Base-by-base conservation (phyloP, 2,329 filamentous ascomycete species). In the Lithohypha guttulata region DNA sequence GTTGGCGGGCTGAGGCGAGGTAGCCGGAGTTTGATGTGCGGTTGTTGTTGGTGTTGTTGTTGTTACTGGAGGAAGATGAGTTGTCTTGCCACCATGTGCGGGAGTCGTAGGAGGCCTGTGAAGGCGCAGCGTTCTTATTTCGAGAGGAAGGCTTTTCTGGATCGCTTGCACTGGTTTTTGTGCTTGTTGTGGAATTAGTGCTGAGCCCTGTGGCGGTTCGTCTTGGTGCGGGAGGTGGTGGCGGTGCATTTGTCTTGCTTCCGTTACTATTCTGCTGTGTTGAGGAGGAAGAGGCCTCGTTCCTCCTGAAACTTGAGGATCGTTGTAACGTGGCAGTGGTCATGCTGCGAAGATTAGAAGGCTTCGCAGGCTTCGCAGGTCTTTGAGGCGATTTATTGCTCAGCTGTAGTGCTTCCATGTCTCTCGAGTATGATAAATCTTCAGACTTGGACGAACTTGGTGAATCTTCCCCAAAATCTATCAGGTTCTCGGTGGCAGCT, bases 341-440 rank as follows among this genome's bases (percentile, higher is more conserved):
- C 11, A 54, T 51, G 10, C 59, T 59, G n/a, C 60, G 58, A 26
- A 65, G 47, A 25, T 58, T 54, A 11, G 56, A 59, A 32, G 64
- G 66, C 46, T 68, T 69, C 9, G 56, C 58, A 19, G 66, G 66
- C 44, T 62, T 62, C 3, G 53, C 47, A n/a, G 64, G 66, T 11
- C 60, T 58, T 20, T 46, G 41, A 42, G 39, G 33, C 19, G 41
- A 41, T 37, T 47, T 48, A n/a, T 39, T 46, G 14, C 44, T 45
- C 26, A 23, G 33, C 9, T 41, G 41, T 4, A 48, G 40, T 17
- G 45, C 36, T 9, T 33, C 38, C 42, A 49, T 19, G 28, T 44
- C 48, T 6, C 43, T 39, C 9, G 20, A 23, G 18, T 34, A 41
- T 2, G 36, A 43, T 4, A 39, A n/a, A 14, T 4, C 18, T 18